Conservation (phyloP, 2,329 filamentous ascomycete genomes). For the Pyrenophora tritici-repentis region DNA sequence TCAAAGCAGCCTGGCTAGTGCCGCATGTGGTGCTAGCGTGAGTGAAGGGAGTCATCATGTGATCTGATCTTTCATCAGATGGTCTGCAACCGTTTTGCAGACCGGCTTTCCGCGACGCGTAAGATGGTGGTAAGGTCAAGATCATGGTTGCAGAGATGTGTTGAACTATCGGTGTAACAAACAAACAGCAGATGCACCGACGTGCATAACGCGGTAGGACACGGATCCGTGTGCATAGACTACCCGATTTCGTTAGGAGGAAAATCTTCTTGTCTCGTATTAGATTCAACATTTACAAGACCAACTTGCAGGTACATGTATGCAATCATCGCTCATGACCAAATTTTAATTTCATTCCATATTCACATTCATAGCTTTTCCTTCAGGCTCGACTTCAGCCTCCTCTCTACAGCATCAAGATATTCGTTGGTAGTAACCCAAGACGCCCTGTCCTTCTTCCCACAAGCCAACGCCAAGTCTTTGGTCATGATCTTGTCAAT, state of each 20-base stretch:
- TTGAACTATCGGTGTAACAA: constrained; percentile 32
- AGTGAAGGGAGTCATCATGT: constrained; percentile 20
- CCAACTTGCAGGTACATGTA: neutral
- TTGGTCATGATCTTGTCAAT: constrained; percentile 98
- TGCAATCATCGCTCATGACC: constrained; percentile 4
- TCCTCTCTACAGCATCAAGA: constrained; percentile 86
- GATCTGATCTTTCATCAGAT: constrained; percentile 1
- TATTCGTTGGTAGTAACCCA: constrained; percentile 93
- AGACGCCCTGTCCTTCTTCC: constrained; percentile 79
- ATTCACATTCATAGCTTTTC: constrained; percentile 67
- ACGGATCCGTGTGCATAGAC: constrained; percentile 21
- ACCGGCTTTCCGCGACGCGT: neutral
- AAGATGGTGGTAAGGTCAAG: neutral
- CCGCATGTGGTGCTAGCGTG: neutral
- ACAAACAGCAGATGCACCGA: constrained; percentile 23
- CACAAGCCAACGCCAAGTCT: constrained; percentile 93
- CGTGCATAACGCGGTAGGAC: constrained; percentile 29
- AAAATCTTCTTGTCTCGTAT: neutral
- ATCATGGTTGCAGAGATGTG: constrained; percentile 15
- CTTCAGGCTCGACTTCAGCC: constrained; percentile 80
- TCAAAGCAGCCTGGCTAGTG: constrained; percentile 5
- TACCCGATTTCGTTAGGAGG: neutral
- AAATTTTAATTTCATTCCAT: neutral
- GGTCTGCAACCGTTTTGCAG: neutral
- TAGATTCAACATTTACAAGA: neutral